These are phyloP conservation scores for Pyropia yezoensis DNA, from an alignment of 23 red algal species.

Conservation along the genomic window DNA sequence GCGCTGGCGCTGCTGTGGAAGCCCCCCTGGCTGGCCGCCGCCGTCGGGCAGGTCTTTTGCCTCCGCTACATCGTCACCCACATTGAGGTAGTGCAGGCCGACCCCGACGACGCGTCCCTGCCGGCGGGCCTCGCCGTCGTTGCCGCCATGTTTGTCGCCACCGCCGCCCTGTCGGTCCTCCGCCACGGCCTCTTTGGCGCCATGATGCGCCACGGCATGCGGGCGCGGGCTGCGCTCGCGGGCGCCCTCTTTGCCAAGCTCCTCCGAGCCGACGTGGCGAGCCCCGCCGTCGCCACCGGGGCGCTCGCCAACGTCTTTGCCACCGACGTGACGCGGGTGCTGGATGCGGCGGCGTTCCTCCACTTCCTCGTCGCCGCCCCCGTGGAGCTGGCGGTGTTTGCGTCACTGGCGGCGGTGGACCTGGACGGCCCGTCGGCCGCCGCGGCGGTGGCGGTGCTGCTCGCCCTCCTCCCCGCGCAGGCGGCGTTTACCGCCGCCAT, in stretches of 20 bases:
- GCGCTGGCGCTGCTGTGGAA: conserved; percentile 1
- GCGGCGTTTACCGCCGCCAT: too few relatives aligned
- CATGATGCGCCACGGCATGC: conserved; percentile 8
- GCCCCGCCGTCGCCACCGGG: conserved; percentile 1
- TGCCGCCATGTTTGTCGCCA: not conserved
- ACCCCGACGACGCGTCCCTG: not conserved
- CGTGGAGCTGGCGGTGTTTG: too few relatives aligned
- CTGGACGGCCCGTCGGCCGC: too few relatives aligned
- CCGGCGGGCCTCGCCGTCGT: conserved; percentile 12
- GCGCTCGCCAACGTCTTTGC: conserved; percentile 7
- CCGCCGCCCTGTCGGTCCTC: not conserved
- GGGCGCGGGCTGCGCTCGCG: conserved; percentile 6
- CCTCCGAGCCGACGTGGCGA: not conserved
- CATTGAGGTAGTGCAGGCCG: not conserved
- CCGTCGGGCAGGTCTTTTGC: conserved; percentile 6
- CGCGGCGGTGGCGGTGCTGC: too few relatives aligned
- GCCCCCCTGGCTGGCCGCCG: conserved; percentile 4
- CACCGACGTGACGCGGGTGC: conserved; percentile 9
- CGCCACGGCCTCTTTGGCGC: conserved; percentile 7
- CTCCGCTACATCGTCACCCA: not conserved
- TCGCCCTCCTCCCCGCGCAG: too few relatives aligned
- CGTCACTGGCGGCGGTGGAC: too few relatives aligned
- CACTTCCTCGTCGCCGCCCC: not conserved
- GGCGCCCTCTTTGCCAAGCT: conserved; percentile 12
- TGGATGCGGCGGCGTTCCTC: conserved; percentile 4